These are phyloP conservation scores for Fraxinus excelsior DNA, from an alignment of 257 asterid species.

Conservation along the genomic window DNA sequence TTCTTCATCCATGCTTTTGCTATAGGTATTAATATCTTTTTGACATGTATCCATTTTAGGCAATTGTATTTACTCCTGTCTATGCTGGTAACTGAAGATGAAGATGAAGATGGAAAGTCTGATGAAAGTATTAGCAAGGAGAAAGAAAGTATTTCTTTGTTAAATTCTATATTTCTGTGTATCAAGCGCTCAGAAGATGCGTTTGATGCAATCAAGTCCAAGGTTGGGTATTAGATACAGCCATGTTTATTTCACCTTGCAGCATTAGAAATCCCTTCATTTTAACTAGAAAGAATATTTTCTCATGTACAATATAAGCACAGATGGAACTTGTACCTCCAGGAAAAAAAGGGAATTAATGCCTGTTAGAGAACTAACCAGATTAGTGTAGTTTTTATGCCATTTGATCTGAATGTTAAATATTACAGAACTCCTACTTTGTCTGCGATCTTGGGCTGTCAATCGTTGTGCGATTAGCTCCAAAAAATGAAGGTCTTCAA, in stretches of 20 bases:
- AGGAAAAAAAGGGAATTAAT: not conserved
- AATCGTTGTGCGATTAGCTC: constrained; percentile 56
- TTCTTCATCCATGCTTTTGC: not conserved
- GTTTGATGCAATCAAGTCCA: constrained; percentile 64
- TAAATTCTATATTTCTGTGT: constrained; percentile 61
- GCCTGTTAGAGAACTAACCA: constrained; percentile 16
- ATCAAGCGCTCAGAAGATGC: constrained; percentile 84
- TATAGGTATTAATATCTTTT: not conserved
- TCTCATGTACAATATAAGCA: not conserved
- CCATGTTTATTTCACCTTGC: constrained; percentile 19
- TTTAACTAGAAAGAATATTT: constrained; percentile 19
- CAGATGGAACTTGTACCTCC: not conserved
- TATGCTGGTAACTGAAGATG: constrained; percentile 79
- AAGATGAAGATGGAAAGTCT: constrained; percentile 70
- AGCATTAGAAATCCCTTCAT: constrained; percentile 1
- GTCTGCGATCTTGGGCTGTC: constrained; percentile 81
- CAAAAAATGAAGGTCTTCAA: constrained; percentile 52
- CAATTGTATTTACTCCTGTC: constrained; percentile 76
- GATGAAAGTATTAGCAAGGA: constrained; percentile 60
- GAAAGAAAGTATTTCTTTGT: constrained; percentile 62
- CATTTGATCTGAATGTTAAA: constrained; percentile 27
- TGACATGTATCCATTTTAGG: constrained; percentile 48
- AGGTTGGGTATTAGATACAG: constrained; percentile 51
- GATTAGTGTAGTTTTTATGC: constrained; percentile 25
- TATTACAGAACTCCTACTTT: constrained; percentile 73